phyloP scores from a whole-genome alignment of 768 basidiomycete species.

The Lentinula sp. region DNA sequence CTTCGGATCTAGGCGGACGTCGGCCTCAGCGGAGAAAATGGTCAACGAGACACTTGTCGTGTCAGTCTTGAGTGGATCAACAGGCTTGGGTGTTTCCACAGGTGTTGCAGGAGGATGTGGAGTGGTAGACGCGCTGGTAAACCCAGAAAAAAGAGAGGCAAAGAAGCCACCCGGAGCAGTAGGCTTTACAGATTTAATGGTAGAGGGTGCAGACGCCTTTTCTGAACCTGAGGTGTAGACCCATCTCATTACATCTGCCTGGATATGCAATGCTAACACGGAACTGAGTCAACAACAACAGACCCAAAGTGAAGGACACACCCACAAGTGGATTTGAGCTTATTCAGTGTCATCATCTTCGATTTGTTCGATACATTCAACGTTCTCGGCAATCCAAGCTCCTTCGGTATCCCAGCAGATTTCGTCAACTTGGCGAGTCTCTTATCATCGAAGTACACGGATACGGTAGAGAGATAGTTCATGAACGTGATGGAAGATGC shows the following conservation, averaged over 20 bases:
- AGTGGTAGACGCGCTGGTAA: conserved; percentile 30
- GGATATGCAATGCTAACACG: conserved; percentile 62
- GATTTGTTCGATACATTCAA: conserved; percentile 50
- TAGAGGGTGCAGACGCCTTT: conserved; percentile 38
- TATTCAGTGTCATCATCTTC: conserved; percentile 63
- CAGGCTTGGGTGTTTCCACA: conserved; percentile 24
- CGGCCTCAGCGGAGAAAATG: conserved; percentile 62
- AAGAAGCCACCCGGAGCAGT: conserved; percentile 36
- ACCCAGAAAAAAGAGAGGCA: conserved; percentile 35
- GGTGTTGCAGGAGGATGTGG: conserved; percentile 25
- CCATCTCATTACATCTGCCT: conserved; percentile 76
- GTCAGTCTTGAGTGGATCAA: conserved; percentile 32
- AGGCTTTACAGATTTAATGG: conserved; percentile 24
- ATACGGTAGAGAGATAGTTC: conserved; percentile 67
- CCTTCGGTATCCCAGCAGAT: conserved; percentile 43
- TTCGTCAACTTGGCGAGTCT: conserved; percentile 65
- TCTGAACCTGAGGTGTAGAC: conserved; percentile 64
- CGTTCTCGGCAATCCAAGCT: conserved; percentile 46
- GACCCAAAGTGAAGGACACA: background rate
- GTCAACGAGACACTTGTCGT: conserved; percentile 54
- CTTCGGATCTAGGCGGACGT: conserved; percentile 60
- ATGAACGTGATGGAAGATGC: conserved; percentile 93
- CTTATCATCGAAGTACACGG: conserved; percentile 78
- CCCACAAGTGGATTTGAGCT: conserved; percentile 61
- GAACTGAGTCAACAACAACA: conserved; percentile 5